phyloP scores from a whole-genome alignment of 2,329 filamentous ascomycete genomes.

The Fusarium hostae region DNA sequence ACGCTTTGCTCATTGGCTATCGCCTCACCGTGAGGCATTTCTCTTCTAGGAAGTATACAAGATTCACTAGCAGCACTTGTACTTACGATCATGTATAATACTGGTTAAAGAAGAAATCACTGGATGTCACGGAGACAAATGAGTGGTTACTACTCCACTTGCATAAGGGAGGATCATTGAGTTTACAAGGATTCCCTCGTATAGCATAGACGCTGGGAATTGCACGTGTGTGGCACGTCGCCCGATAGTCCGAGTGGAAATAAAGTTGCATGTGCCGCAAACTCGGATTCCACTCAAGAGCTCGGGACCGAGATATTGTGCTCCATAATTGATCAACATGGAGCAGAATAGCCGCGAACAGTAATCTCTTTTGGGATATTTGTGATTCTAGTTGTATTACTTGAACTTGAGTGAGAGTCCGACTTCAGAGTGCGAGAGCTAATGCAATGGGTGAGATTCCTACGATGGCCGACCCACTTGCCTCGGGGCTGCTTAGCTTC shows the following conservation, averaged over 20 bases:
- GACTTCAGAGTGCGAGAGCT: neutral
- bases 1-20: neutral
- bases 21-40: neutral
- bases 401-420: neutral
- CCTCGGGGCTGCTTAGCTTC: neutral
- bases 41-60: neutral
- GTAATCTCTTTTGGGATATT: rapidly evolving
- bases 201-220: neutral
- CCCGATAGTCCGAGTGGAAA: neutral
- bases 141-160: neutral
- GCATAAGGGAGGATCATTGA: neutral
- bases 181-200: neutral
- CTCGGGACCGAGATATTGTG: neutral
- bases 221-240: neutral
- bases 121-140: neutral
- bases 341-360: neutral
- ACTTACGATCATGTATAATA: too few relatives aligned
- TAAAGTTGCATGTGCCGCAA: neutral
- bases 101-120: too few relatives aligned
- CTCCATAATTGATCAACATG: neutral
- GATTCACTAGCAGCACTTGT: too few relatives aligned
- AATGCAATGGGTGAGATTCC: neutral
- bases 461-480: neutral
- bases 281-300: neutral
- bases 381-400: rapidly evolving